phyloP scores from a whole-genome alignment of 176 grass and related monocot species.

The Carex littledalei region DNA sequence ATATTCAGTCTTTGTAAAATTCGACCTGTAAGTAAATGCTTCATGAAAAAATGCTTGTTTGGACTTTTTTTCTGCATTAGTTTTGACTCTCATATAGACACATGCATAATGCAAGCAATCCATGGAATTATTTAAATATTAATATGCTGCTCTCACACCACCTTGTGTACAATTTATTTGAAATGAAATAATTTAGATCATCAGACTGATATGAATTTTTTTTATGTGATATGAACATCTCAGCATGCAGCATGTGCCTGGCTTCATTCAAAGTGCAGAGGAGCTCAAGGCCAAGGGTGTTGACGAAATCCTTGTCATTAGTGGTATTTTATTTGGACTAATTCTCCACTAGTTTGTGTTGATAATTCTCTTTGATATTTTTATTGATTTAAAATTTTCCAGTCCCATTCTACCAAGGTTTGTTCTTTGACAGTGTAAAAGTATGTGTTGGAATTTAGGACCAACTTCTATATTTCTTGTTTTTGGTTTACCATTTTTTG shows the following conservation, averaged over 20 bases:
- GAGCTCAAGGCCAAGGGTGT: constrained; percentile 93
- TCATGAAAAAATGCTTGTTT: neutral
- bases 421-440: neutral
- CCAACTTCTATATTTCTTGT: neutral
- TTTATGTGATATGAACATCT: neutral
- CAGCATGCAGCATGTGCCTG: constrained; percentile 89
- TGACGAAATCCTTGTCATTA: constrained; percentile 78
- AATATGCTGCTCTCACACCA: neutral
- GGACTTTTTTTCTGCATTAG: neutral
- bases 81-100: neutral
- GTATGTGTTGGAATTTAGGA: neutral
- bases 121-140: neutral
- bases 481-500: neutral
- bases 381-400: neutral
- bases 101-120: neutral
- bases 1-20: neutral
- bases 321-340: constrained; percentile 40
- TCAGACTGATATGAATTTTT: neutral
- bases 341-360: neutral
- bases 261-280: constrained; percentile 79
- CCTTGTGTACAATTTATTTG: neutral
- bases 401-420: neutral
- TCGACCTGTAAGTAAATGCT: neutral
- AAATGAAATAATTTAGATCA: neutral
- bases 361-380: neutral